A percentile compares a stretch with the other conserved stretches of the same genome.
Conservation (phyloP, 192 early-diverging fungal genomes). For the Chytriomyces sp. region DNA sequence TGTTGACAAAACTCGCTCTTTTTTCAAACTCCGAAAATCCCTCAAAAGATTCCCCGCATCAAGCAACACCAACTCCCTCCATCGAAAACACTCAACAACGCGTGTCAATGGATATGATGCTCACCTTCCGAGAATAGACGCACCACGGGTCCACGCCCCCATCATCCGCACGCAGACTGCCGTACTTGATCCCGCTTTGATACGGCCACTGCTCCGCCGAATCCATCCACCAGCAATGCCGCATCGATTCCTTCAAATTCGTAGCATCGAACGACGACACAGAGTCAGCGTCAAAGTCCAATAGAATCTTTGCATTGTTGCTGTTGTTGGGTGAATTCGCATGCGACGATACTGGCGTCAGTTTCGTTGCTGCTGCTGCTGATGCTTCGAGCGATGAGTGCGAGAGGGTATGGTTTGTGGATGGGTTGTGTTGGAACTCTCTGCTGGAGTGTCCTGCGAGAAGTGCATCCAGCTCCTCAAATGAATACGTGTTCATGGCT, state of each 20-base stretch:
- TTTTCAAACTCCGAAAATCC: too few relatives aligned
- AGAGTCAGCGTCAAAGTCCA: neutral
- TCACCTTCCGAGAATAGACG: neutral
- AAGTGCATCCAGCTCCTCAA: conserved; percentile 9
- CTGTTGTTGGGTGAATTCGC: conserved; percentile 4
- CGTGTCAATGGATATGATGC: neutral
- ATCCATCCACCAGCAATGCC: neutral
- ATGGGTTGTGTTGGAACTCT: neutral
- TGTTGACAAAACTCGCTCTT: too few relatives aligned
- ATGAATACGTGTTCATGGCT: conserved; percentile 25
- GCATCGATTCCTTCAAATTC: neutral
- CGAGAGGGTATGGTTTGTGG: neutral
- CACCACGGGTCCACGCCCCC: neutral
- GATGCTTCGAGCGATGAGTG: neutral
- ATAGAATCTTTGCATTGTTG: neutral
- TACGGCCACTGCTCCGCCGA: neutral
- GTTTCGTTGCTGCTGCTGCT: neutral
- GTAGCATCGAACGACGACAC: neutral
- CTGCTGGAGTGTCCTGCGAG: neutral
- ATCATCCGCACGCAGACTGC: neutral
- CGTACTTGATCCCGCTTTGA: neutral
- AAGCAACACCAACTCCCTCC: too few relatives aligned
- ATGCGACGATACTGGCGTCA: conserved; percentile 10
- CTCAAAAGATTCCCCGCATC: too few relatives aligned
- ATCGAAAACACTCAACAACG: too few relatives aligned